A percentile compares a stretch with the other conserved stretches of the same genome.
Conservation (phyloP, 108 stramenopile species). For the Pinguiococcus pyrenoidosus region DNA sequence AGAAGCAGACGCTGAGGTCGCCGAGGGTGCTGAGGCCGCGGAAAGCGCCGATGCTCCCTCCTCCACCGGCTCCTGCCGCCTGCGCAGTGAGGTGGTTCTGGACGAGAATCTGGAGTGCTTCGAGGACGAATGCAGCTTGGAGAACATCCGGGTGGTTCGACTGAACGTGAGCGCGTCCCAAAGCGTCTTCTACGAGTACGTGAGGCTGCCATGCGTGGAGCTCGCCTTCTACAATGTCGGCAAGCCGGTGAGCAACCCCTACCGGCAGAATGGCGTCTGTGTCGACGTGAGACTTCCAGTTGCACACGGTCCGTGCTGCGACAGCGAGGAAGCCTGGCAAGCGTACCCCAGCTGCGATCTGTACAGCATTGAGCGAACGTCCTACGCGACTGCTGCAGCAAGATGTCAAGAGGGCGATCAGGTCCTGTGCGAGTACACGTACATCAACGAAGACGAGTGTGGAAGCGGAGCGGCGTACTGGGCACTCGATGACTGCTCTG, state of each 20-base stretch:
- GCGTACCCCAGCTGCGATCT: constrained; percentile 1
- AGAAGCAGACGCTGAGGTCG: no score
- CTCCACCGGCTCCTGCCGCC: no score
- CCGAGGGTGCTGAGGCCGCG: no score
- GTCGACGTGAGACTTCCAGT: constrained; percentile 19
- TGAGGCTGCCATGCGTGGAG: constrained; percentile 38
- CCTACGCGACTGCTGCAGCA: constrained; percentile 6
- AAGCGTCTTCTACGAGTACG: constrained; percentile 36
- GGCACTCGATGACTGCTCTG: constrained; percentile 12
- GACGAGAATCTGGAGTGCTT: constrained; percentile 40
- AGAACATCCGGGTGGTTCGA: constrained; percentile 1
- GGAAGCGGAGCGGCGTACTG: background rate
- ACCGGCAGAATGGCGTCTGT: constrained; percentile 25
- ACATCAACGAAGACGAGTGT: background rate
- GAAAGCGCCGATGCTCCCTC: no score
- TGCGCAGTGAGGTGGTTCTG: no score
- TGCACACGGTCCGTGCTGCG: constrained; percentile 29
- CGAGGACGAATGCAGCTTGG: constrained; percentile 10
- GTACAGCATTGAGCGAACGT: constrained; percentile 29
- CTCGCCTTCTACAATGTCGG: constrained; percentile 37
- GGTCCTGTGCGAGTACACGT: no score
- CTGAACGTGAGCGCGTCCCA: background rate
- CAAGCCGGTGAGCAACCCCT: constrained; percentile 19
- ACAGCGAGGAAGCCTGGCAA: background rate
- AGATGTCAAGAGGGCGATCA: no score